Evolutionary conservation across 768 basidiomycete genomes (phyloP).

Genomic region (Collybiopsis luxurians): DNA sequence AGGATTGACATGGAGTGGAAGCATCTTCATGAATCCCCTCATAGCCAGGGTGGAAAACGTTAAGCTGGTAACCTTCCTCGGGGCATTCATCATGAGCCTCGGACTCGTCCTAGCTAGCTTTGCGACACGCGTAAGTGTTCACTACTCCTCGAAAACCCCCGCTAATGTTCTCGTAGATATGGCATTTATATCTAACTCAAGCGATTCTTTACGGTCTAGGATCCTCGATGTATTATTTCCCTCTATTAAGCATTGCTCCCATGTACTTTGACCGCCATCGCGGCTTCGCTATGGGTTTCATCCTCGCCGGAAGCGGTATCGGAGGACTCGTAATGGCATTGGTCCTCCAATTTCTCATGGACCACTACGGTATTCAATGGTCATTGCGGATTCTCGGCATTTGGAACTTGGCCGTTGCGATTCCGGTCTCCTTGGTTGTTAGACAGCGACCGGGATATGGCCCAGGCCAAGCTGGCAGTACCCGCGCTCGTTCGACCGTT

Average conservation of each 20-base stretch:
- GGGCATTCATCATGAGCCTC: slow-evolving; percentile 38
- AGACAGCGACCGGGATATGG: slow-evolving; percentile 14
- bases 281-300: slow-evolving; percentile 42
- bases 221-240: slow-evolving; percentile 42
- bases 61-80: slow-evolving; percentile 31
- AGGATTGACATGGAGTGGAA: slow-evolving; percentile 45
- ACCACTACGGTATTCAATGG: slow-evolving; percentile 31
- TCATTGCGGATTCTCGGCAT: slow-evolving; percentile 37
- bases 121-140: slow-evolving; percentile 25
- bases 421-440: slow-evolving; percentile 34
- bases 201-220: slow-evolving; percentile 40
- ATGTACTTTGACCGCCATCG: slow-evolving; percentile 42
- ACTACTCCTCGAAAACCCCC: background rate
- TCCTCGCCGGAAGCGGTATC: slow-evolving; percentile 38
- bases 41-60: slow-evolving; percentile 30
- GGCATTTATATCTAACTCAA: slow-evolving; percentile 43
- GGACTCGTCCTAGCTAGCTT: slow-evolving; percentile 40
- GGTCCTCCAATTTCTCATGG: slow-evolving; percentile 32
- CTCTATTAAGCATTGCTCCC: slow-evolving; percentile 39
- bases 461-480: background rate
- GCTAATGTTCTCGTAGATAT: slow-evolving; percentile 25
- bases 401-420: slow-evolving; percentile 36
- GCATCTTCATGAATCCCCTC: slow-evolving; percentile 40
- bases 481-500: slow-evolving; percentile 24
- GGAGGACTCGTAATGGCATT: slow-evolving; percentile 44